Evolutionary conservation across 2,329 filamentous ascomycete genomes (phyloP).

Genomic region (Cylindrodendrum hubeiense): DNA sequence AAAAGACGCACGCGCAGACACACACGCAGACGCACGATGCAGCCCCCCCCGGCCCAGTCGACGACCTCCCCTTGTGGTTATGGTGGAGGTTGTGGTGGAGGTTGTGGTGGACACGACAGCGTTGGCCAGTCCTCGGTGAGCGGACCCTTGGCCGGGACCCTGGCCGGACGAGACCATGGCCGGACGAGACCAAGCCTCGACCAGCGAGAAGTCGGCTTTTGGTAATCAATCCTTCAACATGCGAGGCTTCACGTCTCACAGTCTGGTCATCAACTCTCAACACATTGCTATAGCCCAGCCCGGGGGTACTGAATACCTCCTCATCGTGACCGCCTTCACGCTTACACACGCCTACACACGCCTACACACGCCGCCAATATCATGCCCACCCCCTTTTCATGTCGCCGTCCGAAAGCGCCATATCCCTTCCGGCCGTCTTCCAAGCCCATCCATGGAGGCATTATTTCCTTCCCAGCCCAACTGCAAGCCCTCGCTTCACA

Average conservation of each 20-base stretch:
- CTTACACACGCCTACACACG: too few species aligned
- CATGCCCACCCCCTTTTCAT: not conserved
- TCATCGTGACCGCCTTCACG: too few species aligned
- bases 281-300: not conserved
- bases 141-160: not conserved
- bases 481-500: conserved; percentile 24
- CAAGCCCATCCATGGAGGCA: not conserved
- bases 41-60: too few species aligned
- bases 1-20: conserved; percentile 1
- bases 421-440: not conserved
- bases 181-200: not conserved
- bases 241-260: not conserved
- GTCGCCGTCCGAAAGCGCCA: not conserved
- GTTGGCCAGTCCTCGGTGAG: not conserved
- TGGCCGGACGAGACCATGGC: not conserved
- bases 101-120: too few species aligned
- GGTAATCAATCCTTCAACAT: not conserved
- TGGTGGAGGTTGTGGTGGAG: too few species aligned
- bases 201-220: not conserved
- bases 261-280: not conserved
- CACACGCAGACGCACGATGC: not conserved
- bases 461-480: not conserved
- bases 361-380: too few species aligned
- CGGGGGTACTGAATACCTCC: not conserved
- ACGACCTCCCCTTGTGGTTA: not conserved